Evolutionary conservation across 2,329 filamentous ascomycete species (phyloP).

Genomic region (Epichloe bromicola): DNA sequence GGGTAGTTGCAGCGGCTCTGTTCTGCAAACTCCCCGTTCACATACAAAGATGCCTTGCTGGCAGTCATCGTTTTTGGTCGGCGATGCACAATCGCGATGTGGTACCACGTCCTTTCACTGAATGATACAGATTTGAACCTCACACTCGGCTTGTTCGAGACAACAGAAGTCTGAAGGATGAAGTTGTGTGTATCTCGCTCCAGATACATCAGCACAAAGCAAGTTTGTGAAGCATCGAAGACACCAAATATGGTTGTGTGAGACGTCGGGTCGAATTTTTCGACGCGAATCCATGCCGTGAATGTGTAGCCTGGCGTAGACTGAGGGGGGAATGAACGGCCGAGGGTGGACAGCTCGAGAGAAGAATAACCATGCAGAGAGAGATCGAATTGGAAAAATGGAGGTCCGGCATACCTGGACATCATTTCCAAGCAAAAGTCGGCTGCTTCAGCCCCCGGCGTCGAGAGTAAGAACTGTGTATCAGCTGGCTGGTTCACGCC

Average conservation of each 20-base stretch:
- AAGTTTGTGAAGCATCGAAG: slow-evolving; percentile 82
- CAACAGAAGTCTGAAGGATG: slow-evolving; percentile 91
- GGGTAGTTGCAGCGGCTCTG: slow-evolving; percentile 86
- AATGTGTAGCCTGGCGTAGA: slow-evolving; percentile 80
- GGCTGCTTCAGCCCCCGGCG: slow-evolving; percentile 39
- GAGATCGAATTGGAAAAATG: slow-evolving; percentile 89
- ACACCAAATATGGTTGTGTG: slow-evolving; percentile 96
- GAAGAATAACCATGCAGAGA: slow-evolving; percentile 80
- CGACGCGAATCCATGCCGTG: slow-evolving; percentile 76
- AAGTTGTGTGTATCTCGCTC: slow-evolving; percentile 90
- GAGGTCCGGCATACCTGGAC: slow-evolving; percentile 59
- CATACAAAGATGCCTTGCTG: slow-evolving; percentile 75
- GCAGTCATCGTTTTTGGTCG: slow-evolving; percentile 60
- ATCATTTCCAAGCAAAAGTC: slow-evolving; percentile 64
- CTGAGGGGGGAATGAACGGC: slow-evolving; percentile 75
- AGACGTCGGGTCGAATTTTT: slow-evolving; percentile 68
- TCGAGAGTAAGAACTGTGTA: slow-evolving; percentile 57
- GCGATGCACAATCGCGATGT: slow-evolving; percentile 78
- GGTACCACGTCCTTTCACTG: slow-evolving; percentile 73
- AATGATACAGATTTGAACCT: slow-evolving; percentile 81
- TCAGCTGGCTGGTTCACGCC: slow-evolving; percentile 74
- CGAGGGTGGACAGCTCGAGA: slow-evolving; percentile 77
- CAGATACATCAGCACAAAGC: slow-evolving; percentile 85
- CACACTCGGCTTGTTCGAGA: slow-evolving; percentile 73
- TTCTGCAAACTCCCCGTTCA: slow-evolving; percentile 89